Evolutionary conservation across 1,284 basidiomycete species (phyloP).

Genomic region (Clitocybe nebularis): DNA sequence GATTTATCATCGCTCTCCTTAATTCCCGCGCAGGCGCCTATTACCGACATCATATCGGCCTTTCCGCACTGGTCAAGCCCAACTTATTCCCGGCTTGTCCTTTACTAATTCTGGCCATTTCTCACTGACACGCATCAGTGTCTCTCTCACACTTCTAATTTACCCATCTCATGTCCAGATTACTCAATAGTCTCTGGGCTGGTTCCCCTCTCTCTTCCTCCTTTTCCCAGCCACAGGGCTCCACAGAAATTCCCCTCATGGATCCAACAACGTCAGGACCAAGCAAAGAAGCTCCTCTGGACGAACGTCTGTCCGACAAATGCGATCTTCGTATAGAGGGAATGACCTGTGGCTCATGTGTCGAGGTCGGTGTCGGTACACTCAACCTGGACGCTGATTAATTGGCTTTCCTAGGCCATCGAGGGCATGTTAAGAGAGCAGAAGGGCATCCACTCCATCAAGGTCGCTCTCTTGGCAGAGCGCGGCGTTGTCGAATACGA

Average conservation of each 20-base stretch:
- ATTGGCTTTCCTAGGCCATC: constrained; percentile 61
- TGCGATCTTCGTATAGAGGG: constrained; percentile 81
- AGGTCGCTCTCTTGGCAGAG: constrained; percentile 93
- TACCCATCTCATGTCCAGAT: constrained; percentile 7
- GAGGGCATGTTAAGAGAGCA: constrained; percentile 86
- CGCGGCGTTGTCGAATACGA: constrained; percentile 91
- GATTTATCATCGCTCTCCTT: too few species aligned
- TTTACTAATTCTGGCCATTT: constrained; percentile 7
- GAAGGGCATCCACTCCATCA: constrained; percentile 81
- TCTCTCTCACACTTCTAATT: constrained; percentile 8
- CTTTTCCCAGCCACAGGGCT: constrained; percentile 8
- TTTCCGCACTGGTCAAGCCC: constrained; percentile 3
- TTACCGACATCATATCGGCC: constrained; percentile 2
- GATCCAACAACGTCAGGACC: constrained; percentile 17
- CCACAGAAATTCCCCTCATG: constrained; percentile 20
- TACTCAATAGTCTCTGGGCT: constrained; percentile 17
- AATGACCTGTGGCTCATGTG: constrained; percentile 91
- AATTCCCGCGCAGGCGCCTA: constrained; percentile 10
- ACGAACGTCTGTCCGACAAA: constrained; percentile 27
- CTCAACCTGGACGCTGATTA: constrained; percentile 6
- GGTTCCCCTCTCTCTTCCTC: constrained; percentile 14
- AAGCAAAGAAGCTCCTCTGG: too few species aligned
- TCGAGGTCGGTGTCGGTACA: constrained; percentile 60
- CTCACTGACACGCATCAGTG: constrained; percentile 5
- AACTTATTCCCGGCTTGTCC: constrained; percentile 6